phyloP scores from a whole-genome alignment of 345 rosid genomes.

The Euphorbia tirucalli region DNA sequence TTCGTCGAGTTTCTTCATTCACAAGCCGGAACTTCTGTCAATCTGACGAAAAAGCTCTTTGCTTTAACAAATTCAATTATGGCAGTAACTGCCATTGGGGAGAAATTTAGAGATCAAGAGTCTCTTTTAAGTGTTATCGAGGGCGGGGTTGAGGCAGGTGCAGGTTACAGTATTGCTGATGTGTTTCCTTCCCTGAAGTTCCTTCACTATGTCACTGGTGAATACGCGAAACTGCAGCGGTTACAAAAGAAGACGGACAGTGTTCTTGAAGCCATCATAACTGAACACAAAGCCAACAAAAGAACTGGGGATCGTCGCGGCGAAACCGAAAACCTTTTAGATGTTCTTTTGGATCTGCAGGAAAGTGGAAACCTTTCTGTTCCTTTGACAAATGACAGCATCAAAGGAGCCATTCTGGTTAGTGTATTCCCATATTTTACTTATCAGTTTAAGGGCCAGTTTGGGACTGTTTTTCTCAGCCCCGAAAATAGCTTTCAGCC shows the following conservation, averaged over 20 bases:
- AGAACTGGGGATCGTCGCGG: background rate
- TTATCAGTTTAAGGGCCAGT: too few relatives aligned
- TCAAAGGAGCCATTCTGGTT: background rate
- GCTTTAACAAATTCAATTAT: too few relatives aligned
- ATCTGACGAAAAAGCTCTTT: too few relatives aligned
- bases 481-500: too few relatives aligned
- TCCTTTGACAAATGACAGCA: background rate
- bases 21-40: too few relatives aligned
- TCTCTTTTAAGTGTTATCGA: too few relatives aligned
- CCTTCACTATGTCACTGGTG: background rate
- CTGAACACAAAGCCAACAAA: background rate
- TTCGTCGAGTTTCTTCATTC: too few relatives aligned
- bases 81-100: too few relatives aligned
- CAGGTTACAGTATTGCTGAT: background rate
- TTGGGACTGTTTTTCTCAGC: too few relatives aligned
- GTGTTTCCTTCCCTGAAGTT: background rate
- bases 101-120: too few relatives aligned
- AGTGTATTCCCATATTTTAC: background rate
- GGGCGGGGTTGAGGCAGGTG: background rate
- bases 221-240: background rate
- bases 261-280: background rate
- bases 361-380: background rate
- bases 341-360: constrained; percentile 1
- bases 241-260: background rate
- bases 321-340: background rate